Percentiles rank a stretch among this genome's conserved stretches.
These are phyloP conservation scores for Uromyces viciae-fabae DNA, from an alignment of 1,284 basidiomycete species.

Conservation along the genomic window DNA sequence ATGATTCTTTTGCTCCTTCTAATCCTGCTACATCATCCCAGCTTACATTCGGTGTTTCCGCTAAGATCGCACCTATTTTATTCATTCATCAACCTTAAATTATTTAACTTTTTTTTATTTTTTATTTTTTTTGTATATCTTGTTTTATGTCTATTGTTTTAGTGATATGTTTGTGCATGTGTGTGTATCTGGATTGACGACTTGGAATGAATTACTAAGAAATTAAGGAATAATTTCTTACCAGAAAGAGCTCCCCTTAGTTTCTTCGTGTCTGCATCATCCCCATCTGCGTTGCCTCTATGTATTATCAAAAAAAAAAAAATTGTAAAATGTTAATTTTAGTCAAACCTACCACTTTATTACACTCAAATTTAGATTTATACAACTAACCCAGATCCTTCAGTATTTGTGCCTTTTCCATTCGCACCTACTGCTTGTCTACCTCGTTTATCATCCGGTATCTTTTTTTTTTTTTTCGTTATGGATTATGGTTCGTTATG, in stretches of 20 bases:
- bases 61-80: constrained; percentile 70
- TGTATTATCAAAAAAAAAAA: constrained; percentile 31
- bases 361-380: no score
- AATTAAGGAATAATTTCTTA: constrained; percentile 26
- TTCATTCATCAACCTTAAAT: no score
- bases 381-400: constrained; percentile 60
- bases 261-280: constrained; percentile 91
- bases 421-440: constrained; percentile 75
- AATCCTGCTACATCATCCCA: constrained; percentile 99
- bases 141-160: no score
- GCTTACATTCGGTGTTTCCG: constrained; percentile 90
- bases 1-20: constrained; percentile 85
- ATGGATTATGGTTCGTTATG: no score
- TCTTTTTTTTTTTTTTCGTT: constrained; percentile 66
- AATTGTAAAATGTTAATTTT: not conserved
- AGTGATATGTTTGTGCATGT: no score
- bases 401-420: constrained; percentile 62
- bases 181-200: no score
- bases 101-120: no score
- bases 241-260: constrained; percentile 78
- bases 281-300: constrained; percentile 66
- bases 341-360: no score
- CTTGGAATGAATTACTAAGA: no score
- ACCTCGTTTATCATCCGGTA: constrained; percentile 66
- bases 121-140: no score